These are phyloP conservation scores for Elongisporangium undulatum DNA, from an alignment of 352 stramenopile genomes.

Conservation along the genomic window DNA sequence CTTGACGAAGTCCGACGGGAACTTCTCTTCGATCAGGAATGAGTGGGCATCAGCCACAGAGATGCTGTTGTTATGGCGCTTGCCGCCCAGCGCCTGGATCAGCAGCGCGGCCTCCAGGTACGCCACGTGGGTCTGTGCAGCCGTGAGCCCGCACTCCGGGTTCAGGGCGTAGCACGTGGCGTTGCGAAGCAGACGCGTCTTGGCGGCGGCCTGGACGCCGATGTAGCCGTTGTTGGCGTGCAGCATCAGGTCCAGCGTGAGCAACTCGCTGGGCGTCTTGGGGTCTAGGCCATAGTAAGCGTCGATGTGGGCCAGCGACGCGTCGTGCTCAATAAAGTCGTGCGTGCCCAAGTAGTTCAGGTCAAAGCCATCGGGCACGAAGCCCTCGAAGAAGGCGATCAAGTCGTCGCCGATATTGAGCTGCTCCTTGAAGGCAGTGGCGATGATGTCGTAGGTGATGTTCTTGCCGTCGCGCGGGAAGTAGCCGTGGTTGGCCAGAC, in stretches of 20 bases:
- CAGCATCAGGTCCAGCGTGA: slow-evolving; percentile 9
- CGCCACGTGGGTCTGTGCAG: neutral
- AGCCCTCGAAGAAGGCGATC: slow-evolving; percentile 1
- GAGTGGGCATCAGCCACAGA: slow-evolving; percentile 16
- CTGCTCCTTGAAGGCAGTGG: slow-evolving; percentile 6
- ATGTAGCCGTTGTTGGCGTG: slow-evolving; percentile 2
- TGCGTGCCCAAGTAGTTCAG: slow-evolving; percentile 29
- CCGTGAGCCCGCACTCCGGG: slow-evolving; percentile 5
- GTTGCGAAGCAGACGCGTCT: slow-evolving; percentile 5
- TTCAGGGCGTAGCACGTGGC: slow-evolving; percentile 11
- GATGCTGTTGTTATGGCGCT: slow-evolving; percentile 10
- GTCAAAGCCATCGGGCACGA: slow-evolving; percentile 17
- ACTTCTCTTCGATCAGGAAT: slow-evolving; percentile 30
- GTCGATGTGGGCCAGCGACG: slow-evolving; percentile 26
- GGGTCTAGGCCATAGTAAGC: slow-evolving; percentile 14
- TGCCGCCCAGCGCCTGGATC: neutral
- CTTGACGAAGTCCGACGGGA: slow-evolving; percentile 21
- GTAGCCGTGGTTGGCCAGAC: slow-evolving; percentile 44
- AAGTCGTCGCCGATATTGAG: slow-evolving; percentile 25
- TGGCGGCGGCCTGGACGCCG: slow-evolving; percentile 1
- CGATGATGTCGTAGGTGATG: slow-evolving; percentile 20
- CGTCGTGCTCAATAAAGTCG: slow-evolving; percentile 30
- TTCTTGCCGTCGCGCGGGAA: slow-evolving; percentile 32
- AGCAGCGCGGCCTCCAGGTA: neutral
- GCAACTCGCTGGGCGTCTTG: neutral